These are phyloP conservation scores for Acacia crassicarpa DNA, from an alignment of 306 rosid genomes.

Conservation along the genomic window DNA sequence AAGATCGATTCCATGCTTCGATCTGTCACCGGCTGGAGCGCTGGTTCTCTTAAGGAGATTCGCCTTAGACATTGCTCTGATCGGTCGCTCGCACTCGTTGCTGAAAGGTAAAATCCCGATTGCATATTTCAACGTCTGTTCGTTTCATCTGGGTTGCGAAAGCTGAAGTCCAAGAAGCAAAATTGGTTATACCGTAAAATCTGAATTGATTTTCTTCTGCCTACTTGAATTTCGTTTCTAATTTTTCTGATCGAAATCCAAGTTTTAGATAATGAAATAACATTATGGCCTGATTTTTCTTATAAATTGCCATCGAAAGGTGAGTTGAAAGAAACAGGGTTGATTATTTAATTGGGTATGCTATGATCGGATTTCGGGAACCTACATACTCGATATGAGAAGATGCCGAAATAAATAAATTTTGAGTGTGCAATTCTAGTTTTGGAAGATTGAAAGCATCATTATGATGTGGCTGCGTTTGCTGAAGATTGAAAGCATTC, in stretches of 20 bases:
- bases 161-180: background rate
- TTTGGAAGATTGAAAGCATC: background rate
- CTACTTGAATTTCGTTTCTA: background rate
- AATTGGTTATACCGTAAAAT: background rate
- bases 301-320: background rate
- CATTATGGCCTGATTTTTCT: background rate
- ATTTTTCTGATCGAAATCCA: background rate
- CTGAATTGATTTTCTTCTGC: background rate
- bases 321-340: background rate
- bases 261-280: background rate
- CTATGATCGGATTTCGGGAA: background rate
- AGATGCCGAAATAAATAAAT: background rate
- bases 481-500: background rate
- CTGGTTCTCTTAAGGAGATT: slow-evolving; percentile 51
- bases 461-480: background rate
- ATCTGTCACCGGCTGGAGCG: slow-evolving; percentile 60
- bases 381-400: background rate
- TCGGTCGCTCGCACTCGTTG: slow-evolving; percentile 55
- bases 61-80: slow-evolving; percentile 78
- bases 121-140: slow-evolving; percentile 5
- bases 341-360: background rate
- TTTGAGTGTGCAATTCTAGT: background rate
- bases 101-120: slow-evolving; percentile 55
- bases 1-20: slow-evolving; percentile 77
- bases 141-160: background rate